Evolutionary conservation across 306 rosid genomes (phyloP).

Genomic region (Benincasa hispida): DNA sequence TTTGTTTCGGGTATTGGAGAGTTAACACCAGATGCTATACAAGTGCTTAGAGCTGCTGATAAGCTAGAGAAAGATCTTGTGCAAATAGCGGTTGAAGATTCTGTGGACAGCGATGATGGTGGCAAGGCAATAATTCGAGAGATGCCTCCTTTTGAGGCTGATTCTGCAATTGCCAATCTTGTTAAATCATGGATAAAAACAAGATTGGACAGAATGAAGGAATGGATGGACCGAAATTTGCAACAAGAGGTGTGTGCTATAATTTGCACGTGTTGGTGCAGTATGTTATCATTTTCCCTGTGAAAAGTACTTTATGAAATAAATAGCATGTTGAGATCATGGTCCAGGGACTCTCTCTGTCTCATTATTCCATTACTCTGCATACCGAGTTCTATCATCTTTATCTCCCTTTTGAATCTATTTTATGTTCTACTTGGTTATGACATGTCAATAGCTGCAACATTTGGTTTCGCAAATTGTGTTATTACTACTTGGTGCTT

Average conservation of each 20-base stretch:
- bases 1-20: conserved; percentile 68
- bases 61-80: conserved; percentile 98
- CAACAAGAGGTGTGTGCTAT: conserved; percentile 81
- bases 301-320: not conserved
- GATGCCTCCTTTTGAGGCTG: conserved; percentile 98
- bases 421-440: not conserved
- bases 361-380: not conserved
- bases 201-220: conserved; percentile 78
- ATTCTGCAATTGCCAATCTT: conserved; percentile 81
- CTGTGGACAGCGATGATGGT: conserved; percentile 94
- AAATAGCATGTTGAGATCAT: not conserved
- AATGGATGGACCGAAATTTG: conserved; percentile 89
- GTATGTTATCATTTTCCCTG: not conserved
- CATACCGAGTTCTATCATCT: not conserved
- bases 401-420: not conserved
- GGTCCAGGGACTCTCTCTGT: not conserved
- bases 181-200: conserved; percentile 85
- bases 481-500: not conserved
- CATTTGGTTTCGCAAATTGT: not conserved
- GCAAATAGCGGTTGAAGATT: conserved; percentile 86
- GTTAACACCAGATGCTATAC: conserved; percentile 94
- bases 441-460: not conserved
- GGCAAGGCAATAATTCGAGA: conserved; percentile 98
- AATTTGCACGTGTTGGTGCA: not conserved
- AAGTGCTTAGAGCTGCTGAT: conserved; percentile 86